Evolutionary conservation across 1,284 basidiomycete genomes (phyloP).

Genomic region (Grifola frondosa): DNA sequence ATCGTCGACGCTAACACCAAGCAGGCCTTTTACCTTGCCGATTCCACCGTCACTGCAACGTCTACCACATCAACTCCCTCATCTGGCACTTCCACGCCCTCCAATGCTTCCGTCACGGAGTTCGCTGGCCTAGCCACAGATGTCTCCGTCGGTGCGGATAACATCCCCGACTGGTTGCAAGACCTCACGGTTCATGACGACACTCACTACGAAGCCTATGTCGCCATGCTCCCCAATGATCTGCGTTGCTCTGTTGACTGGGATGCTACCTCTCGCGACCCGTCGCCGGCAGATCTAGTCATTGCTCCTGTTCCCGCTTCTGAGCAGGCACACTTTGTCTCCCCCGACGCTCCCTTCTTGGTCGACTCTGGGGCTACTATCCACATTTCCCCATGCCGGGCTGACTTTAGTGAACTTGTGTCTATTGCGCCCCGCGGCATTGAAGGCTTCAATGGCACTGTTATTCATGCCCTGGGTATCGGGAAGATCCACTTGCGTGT

Average conservation of each 20-base stretch:
- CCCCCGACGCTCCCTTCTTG: slow-evolving; percentile 21
- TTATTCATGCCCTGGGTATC: slow-evolving; percentile 29
- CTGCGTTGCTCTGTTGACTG: too few relatives aligned
- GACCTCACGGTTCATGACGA: background rate
- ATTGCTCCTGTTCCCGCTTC: too few relatives aligned
- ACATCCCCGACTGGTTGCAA: too few relatives aligned
- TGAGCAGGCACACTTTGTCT: background rate
- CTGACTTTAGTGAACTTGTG: slow-evolving; percentile 29
- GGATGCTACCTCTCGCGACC: too few relatives aligned
- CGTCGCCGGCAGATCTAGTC: too few relatives aligned
- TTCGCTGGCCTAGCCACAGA: too few relatives aligned
- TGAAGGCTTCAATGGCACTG: slow-evolving; percentile 32
- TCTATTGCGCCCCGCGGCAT: slow-evolving; percentile 28
- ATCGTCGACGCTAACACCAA: background rate
- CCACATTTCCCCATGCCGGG: slow-evolving; percentile 28
- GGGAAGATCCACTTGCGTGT: slow-evolving; percentile 30
- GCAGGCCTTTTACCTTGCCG: background rate
- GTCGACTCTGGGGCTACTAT: slow-evolving; percentile 32
- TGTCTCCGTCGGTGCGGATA: background rate
- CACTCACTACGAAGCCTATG: background rate
- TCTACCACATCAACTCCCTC: too few relatives aligned
- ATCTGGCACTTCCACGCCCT: too few relatives aligned
- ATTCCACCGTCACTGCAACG: background rate
- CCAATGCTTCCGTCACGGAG: too few relatives aligned
- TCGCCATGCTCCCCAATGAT: too few relatives aligned